These are phyloP conservation scores for Phlebiopsis flavidoalba DNA, from an alignment of 768 basidiomycete species.

Conservation along the genomic window DNA sequence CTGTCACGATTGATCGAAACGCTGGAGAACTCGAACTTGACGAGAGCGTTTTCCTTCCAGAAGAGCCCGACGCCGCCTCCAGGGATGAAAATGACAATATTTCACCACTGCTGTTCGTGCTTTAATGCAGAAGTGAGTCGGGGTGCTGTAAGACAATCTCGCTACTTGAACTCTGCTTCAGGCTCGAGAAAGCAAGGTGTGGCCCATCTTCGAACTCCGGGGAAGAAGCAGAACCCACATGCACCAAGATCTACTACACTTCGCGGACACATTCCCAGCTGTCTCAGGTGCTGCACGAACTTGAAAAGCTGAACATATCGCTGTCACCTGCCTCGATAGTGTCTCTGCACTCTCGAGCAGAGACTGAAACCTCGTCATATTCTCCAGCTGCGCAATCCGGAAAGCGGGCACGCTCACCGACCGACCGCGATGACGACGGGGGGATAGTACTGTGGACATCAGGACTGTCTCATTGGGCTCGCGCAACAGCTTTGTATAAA, in stretches of 20 bases:
- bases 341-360: background rate
- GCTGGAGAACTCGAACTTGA: slow-evolving; percentile 34
- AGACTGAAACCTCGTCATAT: background rate
- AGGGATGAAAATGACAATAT: slow-evolving; percentile 47
- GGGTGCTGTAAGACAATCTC: too few relatives aligned
- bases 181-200: slow-evolving; percentile 1
- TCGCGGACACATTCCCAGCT: slow-evolving; percentile 97
- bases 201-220: background rate
- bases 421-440: slow-evolving; percentile 17
- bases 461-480: slow-evolving; percentile 86
- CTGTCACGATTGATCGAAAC: background rate
- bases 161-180: too few relatives aligned
- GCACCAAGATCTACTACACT: slow-evolving; percentile 87
- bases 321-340: slow-evolving; percentile 19
- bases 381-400: background rate
- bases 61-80: slow-evolving; percentile 14
- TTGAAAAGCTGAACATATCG: slow-evolving; percentile 63
- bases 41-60: slow-evolving; percentile 72
- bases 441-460: slow-evolving; percentile 19
- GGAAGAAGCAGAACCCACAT: slow-evolving; percentile 41
- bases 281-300: slow-evolving; percentile 83
- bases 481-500: slow-evolving; percentile 89
- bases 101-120: slow-evolving; percentile 73
- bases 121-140: slow-evolving; percentile 69
- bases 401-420: background rate